Evolutionary conservation across 2,329 filamentous ascomycete genomes (phyloP), one percentile per base, ranked within the genome.

Genomic region (Dactylellina leptospora): DNA sequence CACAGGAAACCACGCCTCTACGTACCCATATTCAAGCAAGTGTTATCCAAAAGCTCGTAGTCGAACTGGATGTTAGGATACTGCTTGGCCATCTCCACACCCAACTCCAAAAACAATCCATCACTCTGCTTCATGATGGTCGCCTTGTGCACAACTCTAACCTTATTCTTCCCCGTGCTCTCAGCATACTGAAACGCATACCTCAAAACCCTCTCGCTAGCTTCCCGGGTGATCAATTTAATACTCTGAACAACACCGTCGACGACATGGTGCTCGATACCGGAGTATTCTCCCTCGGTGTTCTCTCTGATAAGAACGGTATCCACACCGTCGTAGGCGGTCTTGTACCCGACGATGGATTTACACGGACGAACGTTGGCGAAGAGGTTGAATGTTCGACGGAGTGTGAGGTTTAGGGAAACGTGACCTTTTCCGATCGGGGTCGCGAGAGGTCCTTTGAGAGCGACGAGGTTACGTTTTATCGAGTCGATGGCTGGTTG

Each of bases 41-140:
- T 95, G 86, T 99, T 99, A 87, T 99, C 95, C 78, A 99, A 90
- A 76, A 99, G 87, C 86, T 99, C 95, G 78, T 91, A 91, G 80
- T 97, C 93, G 81, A 99, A 97, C 84, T 97, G 91, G 79, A 99
- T 91, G 78, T 88, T 85, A 75, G 95, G 95, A 87, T 91, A 99
- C 80, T 97, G 93, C 87, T 96, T 96, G 81, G 92, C 86, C 76
- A 99, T 87, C 74, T 95, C 87, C 77, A 88, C 85, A 77, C 90
- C 95, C 74, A 90, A 92, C 82, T 86, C 90, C 77, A 99, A 87
- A 88, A 99, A 99, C 74, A 99, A 91, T 84, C 95, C 95, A 82
- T 99, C 95, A 80, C 90, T 93, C 91, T 97, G 96, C 88, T 99
- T 99, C 95, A 99, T 99, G 85, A 99, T 99, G 80, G 95, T 97